Percentiles rank a stretch among this genome's conserved stretches.
Evolutionary conservation across 2,329 filamentous ascomycete genomes (phyloP).

Genomic region (Phyllosticta citriasiana): DNA sequence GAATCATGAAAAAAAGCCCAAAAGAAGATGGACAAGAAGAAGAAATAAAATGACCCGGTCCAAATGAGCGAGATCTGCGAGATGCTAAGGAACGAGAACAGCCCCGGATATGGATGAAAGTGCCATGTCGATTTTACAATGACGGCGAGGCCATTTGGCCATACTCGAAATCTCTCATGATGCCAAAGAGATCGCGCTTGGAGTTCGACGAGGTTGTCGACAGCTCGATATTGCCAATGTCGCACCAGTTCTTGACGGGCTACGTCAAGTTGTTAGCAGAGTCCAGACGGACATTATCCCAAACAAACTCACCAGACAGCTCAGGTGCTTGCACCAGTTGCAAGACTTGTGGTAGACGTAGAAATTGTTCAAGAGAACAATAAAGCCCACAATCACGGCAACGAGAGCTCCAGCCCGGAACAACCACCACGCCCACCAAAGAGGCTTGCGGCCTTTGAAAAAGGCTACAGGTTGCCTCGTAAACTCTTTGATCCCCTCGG

Average conservation of each 20-base stretch:
- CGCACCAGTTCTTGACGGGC: conserved; percentile 26
- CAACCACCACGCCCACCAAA: conserved; percentile 98
- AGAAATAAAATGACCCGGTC: not conserved
- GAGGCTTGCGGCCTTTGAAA: conserved; percentile 82
- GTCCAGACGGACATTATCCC: not conserved
- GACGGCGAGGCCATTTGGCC: not conserved
- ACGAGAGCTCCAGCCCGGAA: conserved; percentile 69
- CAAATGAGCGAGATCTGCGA: not conserved
- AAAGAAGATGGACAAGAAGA: not conserved
- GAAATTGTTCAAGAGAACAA: conserved; percentile 82
- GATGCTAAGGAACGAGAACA: not conserved
- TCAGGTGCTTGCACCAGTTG: conserved; percentile 89
- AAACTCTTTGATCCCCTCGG: conserved; percentile 35
- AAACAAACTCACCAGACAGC: conserved; percentile 66
- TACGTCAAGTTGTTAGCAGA: conserved; percentile 12
- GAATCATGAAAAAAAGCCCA: not conserved
- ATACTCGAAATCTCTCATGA: not conserved
- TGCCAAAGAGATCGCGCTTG: conserved; percentile 11
- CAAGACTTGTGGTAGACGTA: conserved; percentile 70
- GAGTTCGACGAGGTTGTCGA: not conserved
- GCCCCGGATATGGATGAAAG: not conserved
- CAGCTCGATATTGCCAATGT: conserved; percentile 19
- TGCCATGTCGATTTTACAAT: not conserved
- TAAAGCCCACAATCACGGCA: conserved; percentile 73
- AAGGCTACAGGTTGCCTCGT: conserved; percentile 52